Evolutionary conservation across 352 stramenopile species (phyloP).

Genomic region (Phytophthora fragariae): DNA sequence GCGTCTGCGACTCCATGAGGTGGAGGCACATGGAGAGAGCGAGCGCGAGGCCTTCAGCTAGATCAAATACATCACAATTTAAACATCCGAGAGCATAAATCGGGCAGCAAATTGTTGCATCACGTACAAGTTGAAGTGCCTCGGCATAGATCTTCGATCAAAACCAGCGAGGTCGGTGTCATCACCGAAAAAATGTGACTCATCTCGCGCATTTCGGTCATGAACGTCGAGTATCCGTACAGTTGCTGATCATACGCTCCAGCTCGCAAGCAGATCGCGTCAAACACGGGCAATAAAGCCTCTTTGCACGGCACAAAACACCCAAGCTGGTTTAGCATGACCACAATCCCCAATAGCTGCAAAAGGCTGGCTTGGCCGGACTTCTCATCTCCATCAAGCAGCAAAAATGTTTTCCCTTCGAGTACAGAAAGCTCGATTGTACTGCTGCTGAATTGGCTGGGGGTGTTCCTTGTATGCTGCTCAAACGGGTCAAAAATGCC

Average conservation of each 20-base stretch:
- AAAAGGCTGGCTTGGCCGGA: constrained; percentile 12
- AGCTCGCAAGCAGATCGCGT: constrained; percentile 48
- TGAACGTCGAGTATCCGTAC: constrained; percentile 58
- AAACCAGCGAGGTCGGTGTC: constrained; percentile 45
- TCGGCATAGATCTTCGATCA: constrained; percentile 66
- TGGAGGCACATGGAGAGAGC: constrained; percentile 43
- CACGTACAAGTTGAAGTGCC: constrained; percentile 48
- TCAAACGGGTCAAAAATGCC: constrained; percentile 38
- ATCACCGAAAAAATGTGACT: constrained; percentile 43
- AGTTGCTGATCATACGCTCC: constrained; percentile 61
- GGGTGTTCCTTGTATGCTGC: neutral
- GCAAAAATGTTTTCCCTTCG: constrained; percentile 34
- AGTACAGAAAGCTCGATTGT: constrained; percentile 18
- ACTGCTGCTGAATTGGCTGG: neutral
- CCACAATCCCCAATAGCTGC: constrained; percentile 38
- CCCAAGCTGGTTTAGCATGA: constrained; percentile 63
- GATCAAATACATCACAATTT: neutral
- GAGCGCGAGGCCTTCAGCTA: constrained; percentile 46
- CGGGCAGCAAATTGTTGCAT: neutral
- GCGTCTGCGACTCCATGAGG: constrained; percentile 33
- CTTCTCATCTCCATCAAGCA: constrained; percentile 28
- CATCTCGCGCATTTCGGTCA: constrained; percentile 66
- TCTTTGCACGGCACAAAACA: constrained; percentile 64
- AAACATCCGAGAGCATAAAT: neutral
- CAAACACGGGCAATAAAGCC: constrained; percentile 52